Evolutionary conservation across 495 filamentous ascomycete genomes (phyloP), one percentile per base, ranked within the genome.

Genomic region (Xylaria flabelliformis): DNA sequence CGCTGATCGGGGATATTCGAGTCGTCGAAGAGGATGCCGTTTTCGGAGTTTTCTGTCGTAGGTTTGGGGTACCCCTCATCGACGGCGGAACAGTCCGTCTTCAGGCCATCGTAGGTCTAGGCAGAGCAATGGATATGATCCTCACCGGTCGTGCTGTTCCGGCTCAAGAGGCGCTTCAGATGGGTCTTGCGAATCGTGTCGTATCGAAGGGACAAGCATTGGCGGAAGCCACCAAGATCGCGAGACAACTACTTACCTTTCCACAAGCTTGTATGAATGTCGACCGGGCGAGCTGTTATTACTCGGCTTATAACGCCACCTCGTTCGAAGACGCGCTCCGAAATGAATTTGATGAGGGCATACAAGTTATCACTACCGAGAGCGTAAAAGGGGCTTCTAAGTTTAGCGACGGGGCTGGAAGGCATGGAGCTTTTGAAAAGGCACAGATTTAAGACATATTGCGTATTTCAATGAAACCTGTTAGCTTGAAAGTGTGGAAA

Each of bases 21-120:
- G 51, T 55, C 51, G 51, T 26, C 51, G 51, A 55, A 26, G 51
- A 55, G 26, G 51, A 55, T 26, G 51, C 51, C 15, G 51, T 55
- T 26, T 55, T 55, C 10, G 51, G 51, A 12, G 51, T 55, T 26
- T 55, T 55, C 51, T 55, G 51, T 26, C 51, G 51, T 13, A 55
- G 51, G 12, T 55, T 55, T 15, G 51, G 48, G 21, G 51, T 55
- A 26, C 51, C 51, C 24, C 51, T 55, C 21, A 26, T 55, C 51
- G 51, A 55, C 24, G 51, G 51, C 24, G 51, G 51, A 26, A 55
- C 51, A 55, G 51, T 55, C 8, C 51, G 51, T 26, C 51, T 55
- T 24, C 51, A 55, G 24, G 51, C 51, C 4, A 55, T 55, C 24
- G 51, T 55, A 12, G 51, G 51, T 26, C 12, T 55, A 21, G 51